Percentiles rank a stretch among this genome's conserved stretches.
These are phyloP conservation scores for Pythium phragmitis DNA, from an alignment of 352 stramenopile species.

Conservation along the genomic window DNA sequence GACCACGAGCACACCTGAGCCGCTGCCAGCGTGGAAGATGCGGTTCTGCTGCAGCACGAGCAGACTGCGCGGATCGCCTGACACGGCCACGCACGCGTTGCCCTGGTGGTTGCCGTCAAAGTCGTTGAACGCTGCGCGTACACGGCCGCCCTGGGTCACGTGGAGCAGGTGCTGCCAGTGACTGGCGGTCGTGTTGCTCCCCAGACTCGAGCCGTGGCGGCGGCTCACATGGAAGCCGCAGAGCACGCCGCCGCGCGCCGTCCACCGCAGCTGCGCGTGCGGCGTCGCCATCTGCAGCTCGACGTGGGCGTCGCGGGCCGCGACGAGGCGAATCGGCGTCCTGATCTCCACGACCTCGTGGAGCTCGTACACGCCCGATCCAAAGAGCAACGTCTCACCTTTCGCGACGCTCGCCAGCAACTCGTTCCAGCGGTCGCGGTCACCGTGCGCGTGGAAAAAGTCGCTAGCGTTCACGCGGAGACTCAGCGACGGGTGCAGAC, in stretches of 20 bases:
- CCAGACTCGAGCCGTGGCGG: conserved; percentile 18
- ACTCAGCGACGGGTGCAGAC: conserved; percentile 43
- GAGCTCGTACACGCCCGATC: conserved; percentile 61
- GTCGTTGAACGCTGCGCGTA: conserved; percentile 65
- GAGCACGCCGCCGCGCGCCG: conserved; percentile 53
- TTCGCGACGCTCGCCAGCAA: conserved; percentile 32
- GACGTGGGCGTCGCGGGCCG: conserved; percentile 53
- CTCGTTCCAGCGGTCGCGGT: conserved; percentile 18
- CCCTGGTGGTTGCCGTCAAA: conserved; percentile 63
- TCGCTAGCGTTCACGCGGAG: conserved; percentile 54
- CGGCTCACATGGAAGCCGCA: conserved; percentile 65
- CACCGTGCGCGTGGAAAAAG: conserved; percentile 25
- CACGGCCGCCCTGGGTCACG: conserved; percentile 37
- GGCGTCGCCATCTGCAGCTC: conserved; percentile 64
- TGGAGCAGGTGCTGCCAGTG: conserved; percentile 71
- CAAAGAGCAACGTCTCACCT: conserved; percentile 67
- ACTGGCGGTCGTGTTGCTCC: conserved; percentile 1
- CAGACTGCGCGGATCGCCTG: conserved; percentile 38
- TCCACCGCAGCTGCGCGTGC: conserved; percentile 54
- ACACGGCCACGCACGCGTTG: conserved; percentile 66
- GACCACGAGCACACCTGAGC: conserved; percentile 55
- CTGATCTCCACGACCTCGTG: conserved; percentile 47
- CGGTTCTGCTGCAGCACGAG: conserved; percentile 60
- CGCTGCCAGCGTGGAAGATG: conserved; percentile 51
- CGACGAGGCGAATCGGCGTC: conserved; percentile 48